phyloP scores from a whole-genome alignment of 1,139 yeast species.

The Nakaseomyces glabratus region DNA sequence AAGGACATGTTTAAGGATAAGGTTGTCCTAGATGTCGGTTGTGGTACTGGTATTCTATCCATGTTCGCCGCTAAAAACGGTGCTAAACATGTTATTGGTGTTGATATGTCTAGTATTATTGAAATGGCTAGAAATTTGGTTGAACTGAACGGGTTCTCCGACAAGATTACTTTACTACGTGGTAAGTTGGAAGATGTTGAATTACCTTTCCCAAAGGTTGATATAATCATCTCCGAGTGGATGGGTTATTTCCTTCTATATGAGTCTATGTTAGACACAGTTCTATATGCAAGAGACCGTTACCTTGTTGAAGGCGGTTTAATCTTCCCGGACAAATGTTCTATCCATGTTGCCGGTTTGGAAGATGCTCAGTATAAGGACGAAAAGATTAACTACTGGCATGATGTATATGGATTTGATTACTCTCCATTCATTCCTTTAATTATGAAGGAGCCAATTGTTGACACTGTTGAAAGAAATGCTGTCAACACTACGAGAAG shows the following conservation, averaged over 20 bases:
- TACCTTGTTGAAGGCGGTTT: constrained; percentile 82
- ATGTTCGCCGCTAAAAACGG: constrained; percentile 99
- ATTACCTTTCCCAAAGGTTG: constrained; percentile 74
- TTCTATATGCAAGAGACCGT: constrained; percentile 84
- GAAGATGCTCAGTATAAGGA: constrained; percentile 93
- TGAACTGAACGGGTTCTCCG: constrained; percentile 72
- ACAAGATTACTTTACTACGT: constrained; percentile 78
- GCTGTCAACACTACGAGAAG: constrained; percentile 66
- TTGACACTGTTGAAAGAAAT: constrained; percentile 78
- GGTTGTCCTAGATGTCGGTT: constrained; percentile 95
- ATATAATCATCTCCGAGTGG: constrained; percentile 96
- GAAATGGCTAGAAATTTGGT: constrained; percentile 88
- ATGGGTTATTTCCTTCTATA: constrained; percentile 96
- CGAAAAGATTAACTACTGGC: constrained; percentile 92
- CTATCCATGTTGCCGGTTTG: constrained; percentile 83
- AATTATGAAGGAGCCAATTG: constrained; percentile 90
- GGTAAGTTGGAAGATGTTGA: constrained; percentile 93
- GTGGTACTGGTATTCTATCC: constrained; percentile 95
- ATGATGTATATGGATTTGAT: constrained; percentile 93
- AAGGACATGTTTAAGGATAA: constrained; percentile 84
- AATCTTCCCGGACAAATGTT: constrained; percentile 91
- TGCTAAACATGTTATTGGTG: constrained; percentile 93
- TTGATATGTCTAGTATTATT: constrained; percentile 94
- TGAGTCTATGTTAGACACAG: constrained; percentile 98
- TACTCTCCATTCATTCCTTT: constrained; percentile 62